phyloP scores from a whole-genome alignment of 192 early-diverging fungal species.

The Funneliformis geosporum region DNA sequence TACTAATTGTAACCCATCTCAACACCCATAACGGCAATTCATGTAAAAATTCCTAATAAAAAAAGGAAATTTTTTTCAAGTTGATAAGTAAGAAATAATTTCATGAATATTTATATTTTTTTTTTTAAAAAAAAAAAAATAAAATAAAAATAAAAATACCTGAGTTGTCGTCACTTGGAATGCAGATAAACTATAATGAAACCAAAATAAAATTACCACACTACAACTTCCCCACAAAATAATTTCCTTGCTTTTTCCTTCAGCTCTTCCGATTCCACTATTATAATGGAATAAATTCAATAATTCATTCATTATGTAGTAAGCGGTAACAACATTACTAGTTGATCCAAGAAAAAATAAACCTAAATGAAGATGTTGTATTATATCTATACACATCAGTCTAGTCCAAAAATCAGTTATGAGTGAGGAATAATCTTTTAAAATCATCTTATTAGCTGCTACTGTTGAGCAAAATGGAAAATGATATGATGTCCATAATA shows the following conservation, averaged over 20 bases:
- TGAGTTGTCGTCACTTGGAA: constrained; percentile 45
- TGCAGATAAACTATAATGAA: constrained; percentile 58
- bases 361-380: constrained; percentile 58
- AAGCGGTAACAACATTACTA: constrained; percentile 54
- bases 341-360: constrained; percentile 59
- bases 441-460: constrained; percentile 18
- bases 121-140: neutral
- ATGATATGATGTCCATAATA: neutral
- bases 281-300: constrained; percentile 46
- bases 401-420: constrained; percentile 40
- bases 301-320: constrained; percentile 56
- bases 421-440: neutral
- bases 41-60: constrained; percentile 50
- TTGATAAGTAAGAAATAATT: too few species aligned
- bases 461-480: neutral
- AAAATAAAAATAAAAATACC: neutral
- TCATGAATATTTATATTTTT: too few species aligned
- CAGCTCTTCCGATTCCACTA: neutral
- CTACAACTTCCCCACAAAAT: constrained; percentile 46
- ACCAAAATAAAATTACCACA: constrained; percentile 54
- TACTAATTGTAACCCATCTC: constrained; percentile 58
- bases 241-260: constrained; percentile 42
- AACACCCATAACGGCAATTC: constrained; percentile 58
- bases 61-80: too few species aligned
- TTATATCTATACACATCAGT: constrained; percentile 41